Evolutionary conservation across 208 protist species (phyloP).

Genomic region (Trichomonas tenax): DNA sequence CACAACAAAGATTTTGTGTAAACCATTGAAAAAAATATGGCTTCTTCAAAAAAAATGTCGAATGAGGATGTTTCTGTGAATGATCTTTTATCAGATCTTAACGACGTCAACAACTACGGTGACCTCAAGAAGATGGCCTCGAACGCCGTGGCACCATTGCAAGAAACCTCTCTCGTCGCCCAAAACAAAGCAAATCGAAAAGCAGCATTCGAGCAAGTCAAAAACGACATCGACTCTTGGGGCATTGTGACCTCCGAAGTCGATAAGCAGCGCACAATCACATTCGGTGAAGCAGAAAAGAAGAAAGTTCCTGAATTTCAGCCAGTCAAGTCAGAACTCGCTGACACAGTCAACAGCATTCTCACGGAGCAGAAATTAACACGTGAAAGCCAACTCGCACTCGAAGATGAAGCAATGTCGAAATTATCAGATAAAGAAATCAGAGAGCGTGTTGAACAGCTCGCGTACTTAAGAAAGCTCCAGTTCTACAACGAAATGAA

Average conservation of each 20-base stretch:
- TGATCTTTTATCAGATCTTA: neutral
- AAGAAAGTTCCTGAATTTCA: neutral
- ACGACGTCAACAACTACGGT: neutral
- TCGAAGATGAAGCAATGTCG: neutral
- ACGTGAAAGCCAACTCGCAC: neutral
- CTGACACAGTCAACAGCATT: neutral
- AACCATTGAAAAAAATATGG: no score
- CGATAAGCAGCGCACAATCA: neutral
- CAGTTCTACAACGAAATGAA: slow-evolving; percentile 36
- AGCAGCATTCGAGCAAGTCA: neutral
- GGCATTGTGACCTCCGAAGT: neutral
- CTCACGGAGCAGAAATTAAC: neutral
- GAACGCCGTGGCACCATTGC: neutral
- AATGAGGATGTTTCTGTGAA: neutral
- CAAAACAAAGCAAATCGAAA: neutral
- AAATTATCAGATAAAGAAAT: slow-evolving; percentile 22
- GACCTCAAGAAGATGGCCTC: neutral
- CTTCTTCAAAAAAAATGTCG: neutral
- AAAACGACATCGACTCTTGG: neutral
- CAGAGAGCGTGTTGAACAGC: slow-evolving; percentile 23
- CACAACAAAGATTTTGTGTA: no score
- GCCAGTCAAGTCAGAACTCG: neutral
- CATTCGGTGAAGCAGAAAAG: neutral
- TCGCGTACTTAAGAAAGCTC: slow-evolving; percentile 25
- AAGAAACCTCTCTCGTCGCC: neutral